phyloP scores from a whole-genome alignment of 2,329 filamentous ascomycete genomes.

The Fusarium sp. region DNA sequence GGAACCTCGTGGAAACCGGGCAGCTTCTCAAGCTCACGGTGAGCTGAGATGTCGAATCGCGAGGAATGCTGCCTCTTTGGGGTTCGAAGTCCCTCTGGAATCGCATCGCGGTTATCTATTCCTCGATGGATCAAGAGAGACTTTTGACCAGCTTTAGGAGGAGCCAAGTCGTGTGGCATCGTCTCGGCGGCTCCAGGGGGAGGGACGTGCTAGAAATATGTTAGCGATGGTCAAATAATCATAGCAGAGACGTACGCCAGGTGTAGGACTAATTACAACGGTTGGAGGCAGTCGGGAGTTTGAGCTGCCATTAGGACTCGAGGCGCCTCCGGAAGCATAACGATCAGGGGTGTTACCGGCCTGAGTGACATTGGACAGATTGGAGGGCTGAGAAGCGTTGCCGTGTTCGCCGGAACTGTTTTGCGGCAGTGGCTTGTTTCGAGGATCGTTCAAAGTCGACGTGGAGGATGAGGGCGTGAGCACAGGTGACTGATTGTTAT shows the following conservation, averaged over 20 bases:
- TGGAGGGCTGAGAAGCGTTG: conserved; percentile 55
- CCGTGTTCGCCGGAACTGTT: conserved; percentile 62
- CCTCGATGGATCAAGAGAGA: conserved; percentile 84
- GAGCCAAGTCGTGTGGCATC: conserved; percentile 96
- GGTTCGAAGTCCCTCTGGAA: conserved; percentile 93
- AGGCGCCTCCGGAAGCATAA: conserved; percentile 53
- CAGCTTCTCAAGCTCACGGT: conserved; percentile 95
- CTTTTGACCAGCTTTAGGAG: conserved; percentile 91
- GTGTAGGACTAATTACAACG: conserved; percentile 94
- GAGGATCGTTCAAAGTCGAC: conserved; percentile 84
- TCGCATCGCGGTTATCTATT: conserved; percentile 89
- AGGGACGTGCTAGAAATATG: conserved; percentile 74
- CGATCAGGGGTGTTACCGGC: conserved; percentile 55
- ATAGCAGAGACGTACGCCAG: conserved; percentile 72
- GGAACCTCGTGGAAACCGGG: conserved; percentile 98
- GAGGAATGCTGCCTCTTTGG: conserved; percentile 98
- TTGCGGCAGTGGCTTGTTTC: conserved; percentile 81
- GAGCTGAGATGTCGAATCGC: conserved; percentile 96
- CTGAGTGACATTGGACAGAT: conserved; percentile 52
- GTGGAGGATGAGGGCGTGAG: conserved; percentile 89
- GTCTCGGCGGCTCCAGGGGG: conserved; percentile 94
- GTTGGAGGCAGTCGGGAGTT: conserved; percentile 74
- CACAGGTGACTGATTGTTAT: conserved; percentile 70
- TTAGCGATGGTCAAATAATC: not conserved
- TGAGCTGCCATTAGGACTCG: conserved; percentile 52